Base-by-base conservation (phyloP, 352 stramenopile genomes). In the Pythium rhizo-oryzae region DNA sequence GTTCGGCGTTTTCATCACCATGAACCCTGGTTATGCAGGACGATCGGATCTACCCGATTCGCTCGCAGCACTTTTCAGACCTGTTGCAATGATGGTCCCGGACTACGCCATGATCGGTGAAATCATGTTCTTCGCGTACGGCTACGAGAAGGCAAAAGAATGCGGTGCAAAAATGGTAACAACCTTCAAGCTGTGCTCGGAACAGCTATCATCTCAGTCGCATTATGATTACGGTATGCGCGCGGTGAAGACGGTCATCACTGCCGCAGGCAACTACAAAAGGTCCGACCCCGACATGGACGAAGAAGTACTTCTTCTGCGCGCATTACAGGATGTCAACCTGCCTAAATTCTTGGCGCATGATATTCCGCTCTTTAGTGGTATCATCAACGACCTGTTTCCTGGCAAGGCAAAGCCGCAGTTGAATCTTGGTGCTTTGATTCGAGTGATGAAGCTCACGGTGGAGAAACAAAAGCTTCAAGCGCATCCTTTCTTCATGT, bases 151-250 rank as follows among this genome's bases (percentile, higher is more conserved):
- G 43, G 96, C 93, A 13, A 93, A 95, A 50, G 85, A 97, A 28
- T 98, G 93, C 46, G 94, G 93, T 1, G 89, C 94, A 12, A 98
- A 98, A 58, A 98, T 98, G 94, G 96, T 99, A 21, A 97, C 94
- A 18, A 99, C 96, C 2, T 99, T 99, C 76, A 96, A 95, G 55
- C 72, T 99, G 4, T 99, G 96, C 61, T 98, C 91, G 0, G 96
- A 99, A 68, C 97, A 98, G 76, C 66, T 98, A 11, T 98, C 90
- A 8, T 94, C 91, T 9, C 93, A 99, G 67, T 97, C 92, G 24
- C 96, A 99, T 73, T 99, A 99, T 67, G 96, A 99, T 78, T 99
- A 99, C 74, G 96, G 96, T 25, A 99, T 99, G 96, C 83, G 96
- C 35, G 96, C 96, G 0, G 96, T 99, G 15, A 99, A 98, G 76